A percentile compares a stretch with the other conserved stretches of the same genome.
Evolutionary conservation across 2,329 filamentous ascomycete genomes (phyloP).

Genomic region (Colletotrichum godetiae): DNA sequence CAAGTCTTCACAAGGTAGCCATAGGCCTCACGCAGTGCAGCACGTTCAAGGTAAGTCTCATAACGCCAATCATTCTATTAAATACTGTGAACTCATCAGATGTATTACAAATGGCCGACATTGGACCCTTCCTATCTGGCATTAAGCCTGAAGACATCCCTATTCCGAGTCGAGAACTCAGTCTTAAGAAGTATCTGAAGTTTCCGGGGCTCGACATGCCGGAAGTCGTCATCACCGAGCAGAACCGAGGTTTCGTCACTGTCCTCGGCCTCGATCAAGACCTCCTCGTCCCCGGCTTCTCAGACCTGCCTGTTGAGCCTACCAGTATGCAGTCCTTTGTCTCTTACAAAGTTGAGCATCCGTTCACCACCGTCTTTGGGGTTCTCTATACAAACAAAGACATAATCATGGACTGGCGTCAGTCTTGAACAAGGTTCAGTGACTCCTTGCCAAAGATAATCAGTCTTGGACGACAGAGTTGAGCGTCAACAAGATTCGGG

Average conservation of each 20-base stretch:
- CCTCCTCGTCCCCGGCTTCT: no score
- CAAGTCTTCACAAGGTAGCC: no score
- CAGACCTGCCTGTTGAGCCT: not conserved
- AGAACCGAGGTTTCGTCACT: not conserved
- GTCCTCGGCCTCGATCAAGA: not conserved
- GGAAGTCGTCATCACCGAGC: not conserved
- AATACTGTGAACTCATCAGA: not conserved
- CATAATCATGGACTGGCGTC: not conserved
- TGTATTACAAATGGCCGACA: not conserved
- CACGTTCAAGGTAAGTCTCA: not conserved
- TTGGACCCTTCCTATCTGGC: not conserved
- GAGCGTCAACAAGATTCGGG: not conserved
- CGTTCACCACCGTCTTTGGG: not conserved
- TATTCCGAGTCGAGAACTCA: not conserved
- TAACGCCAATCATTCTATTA: not conserved
- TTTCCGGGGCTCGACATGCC: conserved; percentile 4
- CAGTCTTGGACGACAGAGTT: not conserved
- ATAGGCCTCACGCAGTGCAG: no score
- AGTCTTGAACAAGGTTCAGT: not conserved
- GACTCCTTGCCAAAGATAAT: not conserved
- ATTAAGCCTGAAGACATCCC: no score
- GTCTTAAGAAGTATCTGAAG: not conserved
- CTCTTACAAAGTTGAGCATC: not conserved
- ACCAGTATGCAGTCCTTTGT: not conserved
- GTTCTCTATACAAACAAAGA: not conserved